Evolutionary conservation across 495 filamentous ascomycete species (phyloP).

Genomic region (Coniosporium apollinis): DNA sequence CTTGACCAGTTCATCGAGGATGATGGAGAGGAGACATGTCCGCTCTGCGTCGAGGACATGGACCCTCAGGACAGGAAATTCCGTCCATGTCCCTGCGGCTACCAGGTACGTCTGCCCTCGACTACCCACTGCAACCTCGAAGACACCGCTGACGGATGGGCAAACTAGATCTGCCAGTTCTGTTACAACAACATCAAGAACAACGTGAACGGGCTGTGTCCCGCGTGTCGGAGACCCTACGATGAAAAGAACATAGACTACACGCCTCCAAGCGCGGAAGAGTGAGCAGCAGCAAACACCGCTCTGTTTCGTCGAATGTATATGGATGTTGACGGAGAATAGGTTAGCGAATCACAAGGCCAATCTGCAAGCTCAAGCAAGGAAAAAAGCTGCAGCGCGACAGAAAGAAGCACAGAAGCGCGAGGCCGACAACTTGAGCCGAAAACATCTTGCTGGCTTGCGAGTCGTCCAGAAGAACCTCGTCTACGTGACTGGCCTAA

Average conservation of each 20-base stretch:
- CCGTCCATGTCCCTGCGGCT: conserved; percentile 92
- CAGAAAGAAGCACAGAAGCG: conserved; percentile 92
- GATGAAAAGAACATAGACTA: conserved; percentile 93
- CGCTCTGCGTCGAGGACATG: conserved; percentile 97
- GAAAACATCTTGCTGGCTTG: conserved; percentile 87
- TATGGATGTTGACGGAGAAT: conserved; percentile 3
- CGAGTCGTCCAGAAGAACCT: conserved; percentile 96
- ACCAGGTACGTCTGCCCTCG: conserved; percentile 50
- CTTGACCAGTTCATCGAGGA: conserved; percentile 97
- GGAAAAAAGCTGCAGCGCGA: conserved; percentile 75
- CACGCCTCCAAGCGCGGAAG: conserved; percentile 83
- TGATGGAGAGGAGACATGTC: conserved; percentile 63
- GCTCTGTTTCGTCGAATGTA: too few species aligned
- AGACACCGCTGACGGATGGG: background rate
- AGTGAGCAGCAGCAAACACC: conserved; percentile 62
- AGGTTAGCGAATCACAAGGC: conserved; percentile 39
- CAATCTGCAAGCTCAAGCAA: conserved; percentile 74
- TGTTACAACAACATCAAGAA: conserved; percentile 98
- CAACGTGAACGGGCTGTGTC: conserved; percentile 88
- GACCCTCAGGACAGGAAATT: conserved; percentile 96
- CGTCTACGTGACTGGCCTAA: conserved; percentile 92
- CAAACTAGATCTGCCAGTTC: conserved; percentile 86
- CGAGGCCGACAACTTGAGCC: conserved; percentile 84
- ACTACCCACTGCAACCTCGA: background rate
- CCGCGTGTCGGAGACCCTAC: conserved; percentile 86